These are phyloP conservation scores for Pseudocercospora crystallina DNA, from an alignment of 2,329 filamentous ascomycete genomes.

Conservation along the genomic window DNA sequence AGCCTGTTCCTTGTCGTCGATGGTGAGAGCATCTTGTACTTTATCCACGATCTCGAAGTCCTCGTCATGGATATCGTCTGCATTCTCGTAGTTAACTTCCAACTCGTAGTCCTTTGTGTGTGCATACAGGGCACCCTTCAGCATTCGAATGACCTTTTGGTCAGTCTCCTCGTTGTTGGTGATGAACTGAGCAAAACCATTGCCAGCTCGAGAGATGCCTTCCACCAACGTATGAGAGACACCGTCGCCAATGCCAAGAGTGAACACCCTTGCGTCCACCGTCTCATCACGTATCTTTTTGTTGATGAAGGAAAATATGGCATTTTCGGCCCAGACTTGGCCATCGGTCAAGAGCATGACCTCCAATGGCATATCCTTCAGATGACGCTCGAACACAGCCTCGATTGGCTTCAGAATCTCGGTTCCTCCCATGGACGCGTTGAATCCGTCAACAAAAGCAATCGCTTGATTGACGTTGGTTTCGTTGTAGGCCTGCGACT, in stretches of 20 bases:
- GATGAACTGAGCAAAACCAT: slow-evolving; percentile 63
- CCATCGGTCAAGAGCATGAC: slow-evolving; percentile 60
- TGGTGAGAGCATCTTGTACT: slow-evolving; percentile 50
- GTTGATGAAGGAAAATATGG: slow-evolving; percentile 52
- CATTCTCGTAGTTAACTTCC: slow-evolving; percentile 57
- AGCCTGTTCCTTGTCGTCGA: slow-evolving; percentile 27
- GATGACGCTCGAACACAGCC: slow-evolving; percentile 48
- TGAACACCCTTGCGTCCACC: slow-evolving; percentile 55
- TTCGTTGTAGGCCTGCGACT: slow-evolving; percentile 49
- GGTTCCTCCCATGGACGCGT: slow-evolving; percentile 54
- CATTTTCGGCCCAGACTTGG: slow-evolving; percentile 51
- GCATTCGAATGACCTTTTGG: slow-evolving; percentile 69
- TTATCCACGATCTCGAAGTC: slow-evolving; percentile 65
- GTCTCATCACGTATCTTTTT: slow-evolving; percentile 41
- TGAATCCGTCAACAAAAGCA: slow-evolving; percentile 44
- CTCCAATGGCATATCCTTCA: slow-evolving; percentile 50
- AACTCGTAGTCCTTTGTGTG: slow-evolving; percentile 65
- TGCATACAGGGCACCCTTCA: slow-evolving; percentile 67
- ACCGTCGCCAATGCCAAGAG: slow-evolving; percentile 55
- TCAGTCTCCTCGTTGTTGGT: slow-evolving; percentile 64
- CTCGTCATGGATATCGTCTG: slow-evolving; percentile 38
- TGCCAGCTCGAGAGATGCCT: slow-evolving; percentile 58
- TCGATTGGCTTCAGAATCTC: slow-evolving; percentile 52
- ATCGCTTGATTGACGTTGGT: slow-evolving; percentile 47
- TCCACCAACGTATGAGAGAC: slow-evolving; percentile 60